Evolutionary conservation across 2,329 filamentous ascomycete species (phyloP).

Genomic region (Lachnellula hyalina): DNA sequence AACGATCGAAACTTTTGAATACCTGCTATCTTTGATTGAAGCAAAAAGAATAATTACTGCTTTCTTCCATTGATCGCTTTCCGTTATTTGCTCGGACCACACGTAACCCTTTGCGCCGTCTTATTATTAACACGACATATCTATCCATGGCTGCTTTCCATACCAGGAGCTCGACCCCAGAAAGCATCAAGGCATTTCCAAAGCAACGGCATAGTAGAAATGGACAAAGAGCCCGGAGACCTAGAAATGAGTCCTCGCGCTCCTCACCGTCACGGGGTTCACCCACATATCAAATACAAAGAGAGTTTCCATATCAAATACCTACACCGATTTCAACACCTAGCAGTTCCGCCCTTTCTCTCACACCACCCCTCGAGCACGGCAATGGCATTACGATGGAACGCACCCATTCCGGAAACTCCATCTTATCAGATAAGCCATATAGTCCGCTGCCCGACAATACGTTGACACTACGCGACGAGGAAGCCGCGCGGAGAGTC

Average conservation of each 20-base stretch:
- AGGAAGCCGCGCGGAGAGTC: slow-evolving; percentile 22
- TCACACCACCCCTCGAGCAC: slow-evolving; percentile 7
- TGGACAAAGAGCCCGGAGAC: slow-evolving; percentile 10
- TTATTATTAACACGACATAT: neutral
- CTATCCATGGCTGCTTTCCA: slow-evolving; percentile 21
- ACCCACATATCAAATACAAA: slow-evolving; percentile 12
- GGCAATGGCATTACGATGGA: slow-evolving; percentile 25
- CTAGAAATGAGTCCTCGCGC: slow-evolving; percentile 11
- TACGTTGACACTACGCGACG: slow-evolving; percentile 18
- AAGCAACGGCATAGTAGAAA: slow-evolving; percentile 12
- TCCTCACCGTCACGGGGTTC: slow-evolving; percentile 8
- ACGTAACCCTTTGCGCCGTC: slow-evolving; percentile 5
- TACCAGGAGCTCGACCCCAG: slow-evolving; percentile 13
- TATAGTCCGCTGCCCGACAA: slow-evolving; percentile 13
- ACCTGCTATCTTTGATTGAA: neutral
- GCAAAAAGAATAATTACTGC: slow-evolving; percentile 2
- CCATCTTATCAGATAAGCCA: slow-evolving; percentile 27
- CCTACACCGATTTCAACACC: slow-evolving; percentile 13
- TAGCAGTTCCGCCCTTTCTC: slow-evolving; percentile 5
- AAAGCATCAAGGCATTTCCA: slow-evolving; percentile 14
- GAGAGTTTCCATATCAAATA: slow-evolving; percentile 5
- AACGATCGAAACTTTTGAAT: too few relatives aligned
- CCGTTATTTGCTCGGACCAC: slow-evolving; percentile 4
- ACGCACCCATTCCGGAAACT: slow-evolving; percentile 28
- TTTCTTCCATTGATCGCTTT: slow-evolving; percentile 4